Base-by-base conservation (phyloP, 2,329 filamentous ascomycete species). In the Leptographium wingfieldii region DNA sequence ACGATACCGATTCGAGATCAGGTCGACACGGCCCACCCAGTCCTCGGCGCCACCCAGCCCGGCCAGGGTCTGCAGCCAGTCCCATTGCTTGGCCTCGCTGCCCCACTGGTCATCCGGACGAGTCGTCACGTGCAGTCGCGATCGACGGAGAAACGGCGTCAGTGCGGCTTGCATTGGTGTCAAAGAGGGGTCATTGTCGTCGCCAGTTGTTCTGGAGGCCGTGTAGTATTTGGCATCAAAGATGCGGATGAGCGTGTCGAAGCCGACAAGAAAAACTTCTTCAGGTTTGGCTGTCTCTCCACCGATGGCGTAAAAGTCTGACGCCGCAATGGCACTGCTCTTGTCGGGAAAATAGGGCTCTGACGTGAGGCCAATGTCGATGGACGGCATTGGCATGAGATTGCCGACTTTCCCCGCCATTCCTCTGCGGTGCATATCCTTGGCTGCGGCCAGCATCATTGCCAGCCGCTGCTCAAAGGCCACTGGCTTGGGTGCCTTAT, bases 341-440 rank as follows among this genome's bases (percentile, higher is more conserved):
- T 92, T 92, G 67, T 86, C 84, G 61, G 83, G 82, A 66, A 92
- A 94, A 68, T 86, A 91, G 0, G 88, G 85, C 66, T 81, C 77
- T 43, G 80, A 86, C 0, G 87, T 90, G 1, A 94, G 77, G 1
- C 79, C 87, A 46, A 92, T 78, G 65, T 92, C 88, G 5, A 85
- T 72, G 33, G 73, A 70, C 0, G 70, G 53, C 5, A 63, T 66
- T 3, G 35, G 38, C 22, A 40, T 48, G 43, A 5, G 16, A n/a
- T 46, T n/a, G 2, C 55, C 22, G 6, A 25, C 63, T 5, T 60
- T 59, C 49, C 2, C 14, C 10, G 12, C 49, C 5, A 12, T 9
- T 25, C 25, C 22, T 27, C 25, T 11, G 9, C 49, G 49, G 3
- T 76, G 70, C 35, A 83, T 65, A 1, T 87, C 85, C 56, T 73